Evolutionary conservation across 768 basidiomycete genomes (phyloP).

Genomic region (Boletus huronensis): DNA sequence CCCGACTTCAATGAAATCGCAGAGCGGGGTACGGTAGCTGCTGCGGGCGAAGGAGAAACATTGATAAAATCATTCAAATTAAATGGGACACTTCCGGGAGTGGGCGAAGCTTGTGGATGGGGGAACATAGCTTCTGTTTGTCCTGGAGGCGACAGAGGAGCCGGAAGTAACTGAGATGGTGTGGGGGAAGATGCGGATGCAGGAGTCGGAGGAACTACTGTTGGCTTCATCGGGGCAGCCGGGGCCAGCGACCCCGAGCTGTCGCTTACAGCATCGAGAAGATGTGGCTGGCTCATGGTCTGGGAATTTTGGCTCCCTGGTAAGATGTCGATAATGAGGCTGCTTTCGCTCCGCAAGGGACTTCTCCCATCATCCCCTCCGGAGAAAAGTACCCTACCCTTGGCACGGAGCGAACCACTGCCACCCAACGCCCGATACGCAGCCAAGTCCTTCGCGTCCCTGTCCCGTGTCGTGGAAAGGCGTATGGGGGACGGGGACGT

Average conservation of each 20-base stretch:
- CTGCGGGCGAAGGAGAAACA: constrained; percentile 61
- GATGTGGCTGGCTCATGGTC: constrained; percentile 15
- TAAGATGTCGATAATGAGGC: constrained; percentile 22
- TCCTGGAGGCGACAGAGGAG: constrained; percentile 25
- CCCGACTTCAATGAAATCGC: constrained; percentile 31
- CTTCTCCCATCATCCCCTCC: constrained; percentile 32
- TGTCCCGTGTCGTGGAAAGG: constrained; percentile 43
- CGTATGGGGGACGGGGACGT: constrained; percentile 82
- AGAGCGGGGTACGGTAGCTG: constrained; percentile 31
- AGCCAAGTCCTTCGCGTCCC: constrained; percentile 49
- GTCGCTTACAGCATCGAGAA: constrained; percentile 15
- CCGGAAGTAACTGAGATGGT: constrained; percentile 24
- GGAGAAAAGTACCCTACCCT: constrained; percentile 71
- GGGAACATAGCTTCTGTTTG: constrained; percentile 17
- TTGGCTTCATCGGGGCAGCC: constrained; percentile 30
- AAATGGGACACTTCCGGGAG: constrained; percentile 42
- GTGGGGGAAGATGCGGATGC: constrained; percentile 23
- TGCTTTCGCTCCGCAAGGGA: constrained; percentile 28
- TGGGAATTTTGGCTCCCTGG: constrained; percentile 28
- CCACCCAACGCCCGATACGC: constrained; percentile 57
- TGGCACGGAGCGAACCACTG: constrained; percentile 45
- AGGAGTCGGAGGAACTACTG: constrained; percentile 34
- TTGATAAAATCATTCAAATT: constrained; percentile 73
- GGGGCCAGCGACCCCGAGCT: constrained; percentile 20
- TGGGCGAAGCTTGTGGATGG: constrained; percentile 35